Conservation (phyloP, 306 rosid species). For the Sindora glabra region DNA sequence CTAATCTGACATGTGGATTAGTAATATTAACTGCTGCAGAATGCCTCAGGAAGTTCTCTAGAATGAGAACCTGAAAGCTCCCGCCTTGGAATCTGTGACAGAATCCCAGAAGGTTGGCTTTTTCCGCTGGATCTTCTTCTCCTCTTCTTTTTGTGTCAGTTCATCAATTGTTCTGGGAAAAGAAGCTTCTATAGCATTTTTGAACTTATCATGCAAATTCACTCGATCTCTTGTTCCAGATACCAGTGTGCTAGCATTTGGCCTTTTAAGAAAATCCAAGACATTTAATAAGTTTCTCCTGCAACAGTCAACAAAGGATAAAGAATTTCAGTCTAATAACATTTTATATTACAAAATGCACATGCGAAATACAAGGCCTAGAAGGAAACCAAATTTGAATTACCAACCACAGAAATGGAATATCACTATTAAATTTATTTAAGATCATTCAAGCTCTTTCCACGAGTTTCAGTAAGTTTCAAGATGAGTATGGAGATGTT, state of each 20-base stretch:
- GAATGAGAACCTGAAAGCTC: slow-evolving; percentile 89
- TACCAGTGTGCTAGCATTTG: slow-evolving; percentile 73
- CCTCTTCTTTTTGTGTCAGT: slow-evolving; percentile 47
- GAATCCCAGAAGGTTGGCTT: slow-evolving; percentile 80
- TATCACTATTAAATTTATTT: not conserved
- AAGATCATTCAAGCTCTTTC: not conserved
- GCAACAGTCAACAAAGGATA: slow-evolving; percentile 16
- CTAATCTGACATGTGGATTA: not conserved
- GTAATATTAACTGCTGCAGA: not conserved
- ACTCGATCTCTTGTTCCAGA: slow-evolving; percentile 89
- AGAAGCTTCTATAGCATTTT: slow-evolving; percentile 61
- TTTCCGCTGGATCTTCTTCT: slow-evolving; percentile 43
- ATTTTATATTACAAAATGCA: not conserved
- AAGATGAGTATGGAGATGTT: no score
- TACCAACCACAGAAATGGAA: not conserved
- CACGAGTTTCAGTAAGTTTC: not conserved
- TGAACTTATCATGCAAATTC: slow-evolving; percentile 74
- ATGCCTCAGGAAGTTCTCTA: slow-evolving; percentile 15
- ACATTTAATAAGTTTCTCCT: slow-evolving; percentile 84
- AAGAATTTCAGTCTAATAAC: not conserved
- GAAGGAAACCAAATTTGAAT: not conserved
- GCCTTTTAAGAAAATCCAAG: slow-evolving; percentile 74
- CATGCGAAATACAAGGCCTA: slow-evolving; percentile 9
- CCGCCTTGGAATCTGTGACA: slow-evolving; percentile 51
- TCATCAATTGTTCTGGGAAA: slow-evolving; percentile 65